Percentiles rank a stretch among this genome's conserved stretches.
phyloP scores from a whole-genome alignment of 768 basidiomycete genomes.

The Trametes meyenii region DNA sequence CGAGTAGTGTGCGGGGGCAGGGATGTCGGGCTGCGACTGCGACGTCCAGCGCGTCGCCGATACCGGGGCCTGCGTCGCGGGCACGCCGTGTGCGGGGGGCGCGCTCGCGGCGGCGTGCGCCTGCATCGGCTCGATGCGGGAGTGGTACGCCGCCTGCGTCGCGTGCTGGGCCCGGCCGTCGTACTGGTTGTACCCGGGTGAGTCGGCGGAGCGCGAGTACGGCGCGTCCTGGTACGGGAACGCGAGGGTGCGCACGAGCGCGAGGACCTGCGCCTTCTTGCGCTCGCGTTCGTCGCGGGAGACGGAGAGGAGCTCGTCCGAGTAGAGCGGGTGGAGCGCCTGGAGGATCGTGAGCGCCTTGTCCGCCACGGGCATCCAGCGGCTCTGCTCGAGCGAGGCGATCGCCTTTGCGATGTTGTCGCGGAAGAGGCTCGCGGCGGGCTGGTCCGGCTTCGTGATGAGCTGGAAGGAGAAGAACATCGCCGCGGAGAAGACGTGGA shows the following conservation, averaged over 20 bases:
- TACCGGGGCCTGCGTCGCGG: constrained; percentile 26
- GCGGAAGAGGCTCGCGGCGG: constrained; percentile 76
- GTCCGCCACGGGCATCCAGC: constrained; percentile 69
- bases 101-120: constrained; percentile 1
- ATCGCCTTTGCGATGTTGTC: constrained; percentile 73
- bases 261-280: constrained; percentile 60
- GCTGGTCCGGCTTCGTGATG: constrained; percentile 78
- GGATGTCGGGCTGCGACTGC: constrained; percentile 10
- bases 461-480: constrained; percentile 94
- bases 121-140: not conserved
- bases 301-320: constrained; percentile 58
- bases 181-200: constrained; percentile 40
- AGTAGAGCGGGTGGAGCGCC: constrained; percentile 74
- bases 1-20: constrained; percentile 2
- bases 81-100: constrained; percentile 10
- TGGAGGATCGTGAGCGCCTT: constrained; percentile 73
- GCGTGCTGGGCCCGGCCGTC: not conserved
- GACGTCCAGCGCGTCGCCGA: constrained; percentile 31
- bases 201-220: constrained; percentile 54
- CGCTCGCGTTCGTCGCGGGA: constrained; percentile 56
- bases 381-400: constrained; percentile 63
- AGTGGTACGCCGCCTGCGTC: not conserved
- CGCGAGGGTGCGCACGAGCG: constrained; percentile 72
- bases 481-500: constrained; percentile 83
- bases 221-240: constrained; percentile 80